Base-by-base conservation (phyloP, 306 rosid species). In the Vachellia pachyceras region DNA sequence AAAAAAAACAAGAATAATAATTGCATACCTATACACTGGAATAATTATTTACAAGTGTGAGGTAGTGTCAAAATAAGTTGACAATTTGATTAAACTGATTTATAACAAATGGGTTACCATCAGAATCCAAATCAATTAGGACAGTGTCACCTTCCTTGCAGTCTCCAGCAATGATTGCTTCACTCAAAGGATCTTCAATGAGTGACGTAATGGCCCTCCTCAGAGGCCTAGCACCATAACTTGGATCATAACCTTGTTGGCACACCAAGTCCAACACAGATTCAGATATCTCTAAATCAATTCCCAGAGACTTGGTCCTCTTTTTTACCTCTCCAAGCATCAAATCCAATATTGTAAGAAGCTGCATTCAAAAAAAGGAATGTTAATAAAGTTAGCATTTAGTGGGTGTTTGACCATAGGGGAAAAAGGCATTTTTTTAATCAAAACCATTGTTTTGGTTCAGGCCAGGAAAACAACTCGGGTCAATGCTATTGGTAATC, bases 211-310 rank as follows among this genome's bases (percentile, higher is more conserved):
- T 79, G 36, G 94, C 97, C 76, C 92, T 87, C 82, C 92, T 89
- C 8, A 95, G 82, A 70, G 92, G 89, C n/a, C 99, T 86, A 23
- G 98, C 99, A 47, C 99, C 99, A 75, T 91, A 93, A 58, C 73
- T 77, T 60, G 84, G 77, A 84, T 90, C 83, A 79, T 93, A 95
- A 6, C 98, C 99, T 84, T 82, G 85, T 63, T 85, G 75, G 69
- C 95, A 90, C 14, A 91, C 85, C 50, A 90, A 87, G 54, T 86
- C 80, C 86, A 88, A 89, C 6, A 95, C 81, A 13, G 97, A 84
- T 69, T 93, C 97, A 63, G 98, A 92, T 42, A 95, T 90, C 77
- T 86, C 87, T 69, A 93, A 45, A 72, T 86, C 82, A 35, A 95
- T 70, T 71, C 97, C 96, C 9, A 83, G 86, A 69, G 90, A 78